Evolutionary conservation across 2,329 filamentous ascomycete genomes (phyloP).

Genomic region (Botrytis sinoallii): DNA sequence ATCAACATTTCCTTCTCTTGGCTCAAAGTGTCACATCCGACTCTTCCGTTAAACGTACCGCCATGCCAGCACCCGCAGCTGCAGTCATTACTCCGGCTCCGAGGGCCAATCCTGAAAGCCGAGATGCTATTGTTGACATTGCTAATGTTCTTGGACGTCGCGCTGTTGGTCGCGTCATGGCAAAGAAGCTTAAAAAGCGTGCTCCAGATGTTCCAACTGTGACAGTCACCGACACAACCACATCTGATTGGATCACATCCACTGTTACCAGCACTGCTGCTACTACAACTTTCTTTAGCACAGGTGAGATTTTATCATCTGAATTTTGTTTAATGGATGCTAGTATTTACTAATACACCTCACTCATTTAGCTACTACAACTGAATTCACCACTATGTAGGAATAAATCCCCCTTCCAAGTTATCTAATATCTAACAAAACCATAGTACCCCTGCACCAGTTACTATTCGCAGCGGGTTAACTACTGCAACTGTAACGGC

Average conservation of each 20-base stretch:
- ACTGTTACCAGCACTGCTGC: conserved; percentile 9
- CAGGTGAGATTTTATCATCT: background rate
- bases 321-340: no score
- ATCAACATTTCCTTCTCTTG: conserved; percentile 4
- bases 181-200: conserved; percentile 17
- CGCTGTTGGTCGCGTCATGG: conserved; percentile 7
- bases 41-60: background rate
- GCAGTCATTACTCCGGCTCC: conserved; percentile 8
- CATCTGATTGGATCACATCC: conserved; percentile 16
- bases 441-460: conserved; percentile 13
- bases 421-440: background rate
- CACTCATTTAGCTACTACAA: conserved; percentile 1
- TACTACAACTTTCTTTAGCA: conserved; percentile 16
- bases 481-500: conserved; percentile 13
- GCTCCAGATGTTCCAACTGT: conserved; percentile 17
- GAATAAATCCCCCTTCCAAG: background rate
- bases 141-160: conserved; percentile 16
- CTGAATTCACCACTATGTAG: conserved; percentile 9
- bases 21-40: conserved; percentile 14
- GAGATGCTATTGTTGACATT: conserved; percentile 7
- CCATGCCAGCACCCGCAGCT: background rate
- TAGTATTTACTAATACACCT: background rate
- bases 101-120: background rate
- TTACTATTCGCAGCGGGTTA: conserved; percentile 4
- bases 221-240: conserved; percentile 12